phyloP scores from a whole-genome alignment of 345 rosid species.

The Angophora floribunda region DNA sequence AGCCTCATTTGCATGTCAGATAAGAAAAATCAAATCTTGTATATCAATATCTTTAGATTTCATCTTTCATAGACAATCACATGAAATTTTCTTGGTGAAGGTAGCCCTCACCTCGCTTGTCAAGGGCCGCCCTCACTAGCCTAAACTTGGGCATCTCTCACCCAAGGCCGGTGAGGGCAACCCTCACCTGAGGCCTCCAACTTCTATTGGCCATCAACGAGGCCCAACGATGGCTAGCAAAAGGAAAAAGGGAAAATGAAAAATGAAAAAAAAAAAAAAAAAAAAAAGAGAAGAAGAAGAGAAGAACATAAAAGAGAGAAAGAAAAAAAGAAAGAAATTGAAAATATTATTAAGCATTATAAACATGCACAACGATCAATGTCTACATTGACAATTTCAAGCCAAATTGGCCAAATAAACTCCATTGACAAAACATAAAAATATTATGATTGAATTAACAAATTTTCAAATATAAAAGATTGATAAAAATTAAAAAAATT shows the following conservation, averaged over 20 bases:
- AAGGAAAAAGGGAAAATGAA: fast-evolving
- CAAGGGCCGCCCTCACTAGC: background rate
- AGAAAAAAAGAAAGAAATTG: fast-evolving
- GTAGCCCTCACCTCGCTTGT: background rate
- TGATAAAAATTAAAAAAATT: too few relatives aligned
- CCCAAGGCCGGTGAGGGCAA: fast-evolving
- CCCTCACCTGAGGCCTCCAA: background rate
- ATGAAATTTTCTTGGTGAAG: background rate
- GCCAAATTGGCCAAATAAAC: fast-evolving
- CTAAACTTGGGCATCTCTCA: fast-evolving
- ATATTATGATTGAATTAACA: fast-evolving
- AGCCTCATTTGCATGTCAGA: background rate
- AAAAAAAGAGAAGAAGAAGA: too few relatives aligned
- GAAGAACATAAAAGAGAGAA: fast-evolving
- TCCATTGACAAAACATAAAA: fast-evolving
- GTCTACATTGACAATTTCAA: fast-evolving
- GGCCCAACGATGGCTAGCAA: fast-evolving
- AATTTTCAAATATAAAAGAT: too few relatives aligned
- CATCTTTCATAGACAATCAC: background rate
- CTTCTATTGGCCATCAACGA: fast-evolving
- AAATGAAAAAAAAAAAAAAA: too few relatives aligned
- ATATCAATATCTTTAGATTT: background rate
- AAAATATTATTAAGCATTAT: too few relatives aligned
- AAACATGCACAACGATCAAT: fast-evolving
- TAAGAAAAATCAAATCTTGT: background rate